These are phyloP conservation scores for Ascocoryne sarcoides DNA, from an alignment of 2,329 filamentous ascomycete species.

Conservation along the genomic window DNA sequence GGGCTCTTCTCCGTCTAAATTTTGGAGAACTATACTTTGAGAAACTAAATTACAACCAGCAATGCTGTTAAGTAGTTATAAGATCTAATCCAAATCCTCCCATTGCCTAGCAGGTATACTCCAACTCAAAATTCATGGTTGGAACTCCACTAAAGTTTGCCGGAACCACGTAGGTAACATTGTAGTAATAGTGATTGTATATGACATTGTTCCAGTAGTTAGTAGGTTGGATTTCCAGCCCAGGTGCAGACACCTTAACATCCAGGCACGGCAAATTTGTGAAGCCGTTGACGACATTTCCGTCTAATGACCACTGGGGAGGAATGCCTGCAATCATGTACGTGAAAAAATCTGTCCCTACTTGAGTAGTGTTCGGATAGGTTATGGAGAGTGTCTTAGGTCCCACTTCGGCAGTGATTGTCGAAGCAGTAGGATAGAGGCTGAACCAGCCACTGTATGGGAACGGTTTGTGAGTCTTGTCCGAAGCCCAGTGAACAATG, in stretches of 20 bases:
- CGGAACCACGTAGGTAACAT: slow-evolving; percentile 38
- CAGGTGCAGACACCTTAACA: slow-evolving; percentile 32
- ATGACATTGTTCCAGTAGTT: slow-evolving; percentile 32
- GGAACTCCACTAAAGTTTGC: slow-evolving; percentile 32
- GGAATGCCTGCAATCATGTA: slow-evolving; percentile 33
- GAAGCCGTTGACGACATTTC: slow-evolving; percentile 27
- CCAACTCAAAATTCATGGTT: slow-evolving; percentile 29
- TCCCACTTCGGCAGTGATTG: slow-evolving; percentile 33
- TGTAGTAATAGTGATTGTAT: slow-evolving; percentile 36
- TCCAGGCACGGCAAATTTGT: slow-evolving; percentile 33
- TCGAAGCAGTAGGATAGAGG: slow-evolving; percentile 35
- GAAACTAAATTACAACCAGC: too few species aligned
- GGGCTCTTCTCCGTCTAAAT: too few species aligned
- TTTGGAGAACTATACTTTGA: too few species aligned
- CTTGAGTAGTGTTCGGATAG: slow-evolving; percentile 35
- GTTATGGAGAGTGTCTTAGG: slow-evolving; percentile 28
- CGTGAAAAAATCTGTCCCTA: slow-evolving; percentile 32
- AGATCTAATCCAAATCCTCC: too few species aligned
- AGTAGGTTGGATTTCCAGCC: slow-evolving; percentile 30
- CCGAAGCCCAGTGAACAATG: slow-evolving; percentile 38
- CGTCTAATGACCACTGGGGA: slow-evolving; percentile 30
- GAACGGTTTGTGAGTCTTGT: slow-evolving; percentile 31
- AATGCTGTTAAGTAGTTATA: too few species aligned
- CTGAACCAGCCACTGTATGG: slow-evolving; percentile 34
- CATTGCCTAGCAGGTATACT: slow-evolving; percentile 30